Evolutionary conservation across 2,329 filamentous ascomycete genomes (phyloP), one percentile per base, ranked within the genome.

Genomic region (Tolypocladium guangdongense): DNA sequence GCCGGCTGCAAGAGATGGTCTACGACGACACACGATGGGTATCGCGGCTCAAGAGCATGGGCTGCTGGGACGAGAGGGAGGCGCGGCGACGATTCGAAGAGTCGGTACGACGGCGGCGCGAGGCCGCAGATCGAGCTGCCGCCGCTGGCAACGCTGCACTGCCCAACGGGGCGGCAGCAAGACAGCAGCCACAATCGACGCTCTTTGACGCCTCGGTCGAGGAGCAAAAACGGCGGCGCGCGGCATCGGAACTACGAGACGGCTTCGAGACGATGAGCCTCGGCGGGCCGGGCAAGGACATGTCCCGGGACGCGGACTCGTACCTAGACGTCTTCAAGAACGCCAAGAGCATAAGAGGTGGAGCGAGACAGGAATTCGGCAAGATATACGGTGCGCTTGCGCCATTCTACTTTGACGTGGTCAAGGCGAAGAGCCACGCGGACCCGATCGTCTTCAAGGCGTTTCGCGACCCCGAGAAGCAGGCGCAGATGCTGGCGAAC

Each of bases 11-110:
- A 66, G 93, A 99, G 71, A 99, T 99, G 91, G 91, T 96, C 3
- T 99, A 97, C 71, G 93, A 99, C 68, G 93, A 99, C 69, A 89
- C 90, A 50, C 81, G 92, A 73, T 99, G 93, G 93, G 87, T 97
- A 39, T 83, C 88, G 58, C 81, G 88, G 58, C 71, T 99, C 52
- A 87, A 87, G 66, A 84, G 80, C 55, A 96, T 99, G 84, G 88
- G 86, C 2, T 87, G 88, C 60, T 99, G 93, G 93, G 86, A 95
- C 64, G 93, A 99, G 66, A 69, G 75, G 4, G 92, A 96, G 66
- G 93, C 93, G 5, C 80, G 91, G 56, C 83, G 81, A 60, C 76
- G 88, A 52, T 88, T 90, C 51, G 92, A 96, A 57, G 85, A 92
- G 27, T 78, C 80, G 8, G 78, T 86, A 62, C 74, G 74, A 58